phyloP scores from a whole-genome alignment of 1,284 basidiomycete species.

The Tilletia indica region DNA sequence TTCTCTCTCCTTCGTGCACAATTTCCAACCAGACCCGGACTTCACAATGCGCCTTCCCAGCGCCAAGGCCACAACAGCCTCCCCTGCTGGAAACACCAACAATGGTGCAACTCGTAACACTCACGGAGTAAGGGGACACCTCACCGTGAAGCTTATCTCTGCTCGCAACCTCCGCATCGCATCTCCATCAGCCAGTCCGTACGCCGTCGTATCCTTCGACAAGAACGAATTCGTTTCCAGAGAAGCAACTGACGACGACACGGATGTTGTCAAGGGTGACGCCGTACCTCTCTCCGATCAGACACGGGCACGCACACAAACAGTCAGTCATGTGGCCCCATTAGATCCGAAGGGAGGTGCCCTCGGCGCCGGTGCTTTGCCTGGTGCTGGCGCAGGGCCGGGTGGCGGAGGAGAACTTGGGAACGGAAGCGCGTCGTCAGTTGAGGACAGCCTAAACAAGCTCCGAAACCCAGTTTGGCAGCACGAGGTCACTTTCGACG shows the following conservation, averaged over 20 bases:
- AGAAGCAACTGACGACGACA: conserved; percentile 79
- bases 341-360: background rate
- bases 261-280: conserved; percentile 79
- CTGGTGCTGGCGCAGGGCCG: background rate
- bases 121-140: conserved; percentile 66
- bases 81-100: background rate
- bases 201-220: conserved; percentile 97
- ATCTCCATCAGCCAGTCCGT: conserved; percentile 67
- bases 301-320: conserved; percentile 61
- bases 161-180: conserved; percentile 71
- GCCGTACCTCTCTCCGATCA: conserved; percentile 65
- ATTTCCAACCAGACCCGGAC: conserved; percentile 32
- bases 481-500: conserved; percentile 88
- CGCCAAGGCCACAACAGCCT: conserved; percentile 30
- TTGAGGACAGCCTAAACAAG: conserved; percentile 19
- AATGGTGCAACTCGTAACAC: conserved; percentile 43
- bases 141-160: conserved; percentile 92
- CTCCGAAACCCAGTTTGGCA: conserved; percentile 95
- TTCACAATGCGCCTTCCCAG: conserved; percentile 54
- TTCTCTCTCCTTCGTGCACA: background rate
- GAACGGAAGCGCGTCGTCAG: background rate
- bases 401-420: background rate
- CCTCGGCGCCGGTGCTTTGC: background rate
- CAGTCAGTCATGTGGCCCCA: conserved; percentile 20
- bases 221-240: conserved; percentile 97